Evolutionary conservation across 1,139 yeast species (phyloP).

Genomic region (Yarrowia galli): DNA sequence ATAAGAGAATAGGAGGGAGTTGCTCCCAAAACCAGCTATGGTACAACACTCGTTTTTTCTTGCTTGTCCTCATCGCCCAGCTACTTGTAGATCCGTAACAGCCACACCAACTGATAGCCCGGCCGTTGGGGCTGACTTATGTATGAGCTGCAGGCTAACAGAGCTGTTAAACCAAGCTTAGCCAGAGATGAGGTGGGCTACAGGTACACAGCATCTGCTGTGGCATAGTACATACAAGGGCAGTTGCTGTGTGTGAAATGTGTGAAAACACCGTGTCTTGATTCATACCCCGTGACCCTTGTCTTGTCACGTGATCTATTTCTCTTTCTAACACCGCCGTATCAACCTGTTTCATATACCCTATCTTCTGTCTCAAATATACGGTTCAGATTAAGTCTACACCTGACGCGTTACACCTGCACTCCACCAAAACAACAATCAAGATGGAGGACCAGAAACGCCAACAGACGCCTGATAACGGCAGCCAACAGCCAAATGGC

Average conservation of each 20-base stretch:
- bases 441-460: slow-evolving; percentile 13
- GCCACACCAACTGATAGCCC: not conserved
- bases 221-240: not conserved
- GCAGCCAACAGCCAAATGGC: not conserved
- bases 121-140: not conserved
- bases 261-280: too few species aligned
- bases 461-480: slow-evolving; percentile 12
- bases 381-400: slow-evolving; percentile 22
- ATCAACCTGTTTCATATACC: not conserved
- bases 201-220: not conserved
- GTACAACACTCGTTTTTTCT: too few species aligned
- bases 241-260: too few species aligned
- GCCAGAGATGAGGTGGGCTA: slow-evolving; percentile 5
- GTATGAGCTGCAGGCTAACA: not conserved
- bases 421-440: slow-evolving; percentile 33
- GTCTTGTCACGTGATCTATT: not conserved
- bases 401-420: slow-evolving; percentile 30
- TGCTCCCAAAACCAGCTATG: too few species aligned
- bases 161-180: not conserved
- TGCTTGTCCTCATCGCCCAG: too few species aligned
- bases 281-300: not conserved
- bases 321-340: too few species aligned
- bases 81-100: too few species aligned
- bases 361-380: not conserved
- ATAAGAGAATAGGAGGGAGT: too few species aligned